These are phyloP conservation scores for Hypoxylon crocopeplum DNA, from an alignment of 495 filamentous ascomycete genomes.

Conservation along the genomic window DNA sequence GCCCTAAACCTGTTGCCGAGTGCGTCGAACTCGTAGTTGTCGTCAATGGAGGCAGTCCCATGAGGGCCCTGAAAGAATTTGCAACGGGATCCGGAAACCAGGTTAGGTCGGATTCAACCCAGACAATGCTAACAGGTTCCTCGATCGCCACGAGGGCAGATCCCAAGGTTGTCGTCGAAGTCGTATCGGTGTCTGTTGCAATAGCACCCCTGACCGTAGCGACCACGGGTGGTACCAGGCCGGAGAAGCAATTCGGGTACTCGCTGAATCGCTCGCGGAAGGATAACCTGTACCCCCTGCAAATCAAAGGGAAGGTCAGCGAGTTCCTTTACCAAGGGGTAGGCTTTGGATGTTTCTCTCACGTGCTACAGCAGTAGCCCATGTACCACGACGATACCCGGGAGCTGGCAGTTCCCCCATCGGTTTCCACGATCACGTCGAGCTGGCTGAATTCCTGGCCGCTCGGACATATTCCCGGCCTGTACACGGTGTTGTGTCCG, in stretches of 20 bases:
- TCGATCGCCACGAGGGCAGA: constrained; percentile 1
- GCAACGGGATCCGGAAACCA: constrained; percentile 4
- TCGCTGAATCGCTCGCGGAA: neutral
- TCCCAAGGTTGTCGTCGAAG: neutral
- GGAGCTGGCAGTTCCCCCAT: neutral
- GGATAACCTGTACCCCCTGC: constrained; percentile 3
- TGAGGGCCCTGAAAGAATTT: constrained; percentile 9
- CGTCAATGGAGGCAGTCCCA: neutral
- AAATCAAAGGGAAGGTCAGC: neutral
- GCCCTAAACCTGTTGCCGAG: too few species aligned
- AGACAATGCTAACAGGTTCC: constrained; percentile 6
- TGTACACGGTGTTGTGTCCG: neutral
- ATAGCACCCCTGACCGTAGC: neutral
- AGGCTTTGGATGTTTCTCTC: neutral
- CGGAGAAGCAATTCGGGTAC: neutral
- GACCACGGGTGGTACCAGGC: neutral
- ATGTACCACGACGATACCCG: neutral
- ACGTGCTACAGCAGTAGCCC: constrained; percentile 11
- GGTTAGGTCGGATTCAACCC: constrained; percentile 10
- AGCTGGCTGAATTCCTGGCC: constrained; percentile 15
- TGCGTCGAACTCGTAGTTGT: too few species aligned
- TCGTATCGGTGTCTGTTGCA: too few species aligned
- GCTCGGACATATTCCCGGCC: constrained; percentile 5
- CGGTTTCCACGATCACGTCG: neutral
- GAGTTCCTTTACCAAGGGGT: too few species aligned